Percentiles rank a stretch among this genome's conserved stretches.
These are phyloP conservation scores for Hortiboletus rubellus DNA, from an alignment of 1,284 basidiomycete genomes.

Conservation along the genomic window DNA sequence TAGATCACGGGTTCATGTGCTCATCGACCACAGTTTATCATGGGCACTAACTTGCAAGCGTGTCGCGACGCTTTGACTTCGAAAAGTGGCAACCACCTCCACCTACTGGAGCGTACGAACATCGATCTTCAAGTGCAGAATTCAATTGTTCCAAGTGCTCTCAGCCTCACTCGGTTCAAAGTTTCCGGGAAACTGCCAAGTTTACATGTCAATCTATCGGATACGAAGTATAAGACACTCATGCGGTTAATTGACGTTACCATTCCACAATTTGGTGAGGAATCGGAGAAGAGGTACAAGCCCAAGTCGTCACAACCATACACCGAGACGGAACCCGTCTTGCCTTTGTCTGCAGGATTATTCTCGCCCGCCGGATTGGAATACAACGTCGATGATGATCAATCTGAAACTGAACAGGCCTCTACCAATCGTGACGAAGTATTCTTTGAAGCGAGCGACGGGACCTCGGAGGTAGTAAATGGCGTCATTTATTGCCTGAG, in stretches of 20 bases:
- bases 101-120: slow-evolving; percentile 92
- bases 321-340: slow-evolving; percentile 35
- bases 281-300: slow-evolving; percentile 33
- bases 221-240: slow-evolving; percentile 92
- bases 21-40: slow-evolving; percentile 68
- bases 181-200: slow-evolving; percentile 88
- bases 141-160: slow-evolving; percentile 88
- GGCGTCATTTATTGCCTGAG: slow-evolving; percentile 4
- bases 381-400: slow-evolving; percentile 72
- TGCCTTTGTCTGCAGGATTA: slow-evolving; percentile 55
- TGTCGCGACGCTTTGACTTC: slow-evolving; percentile 78
- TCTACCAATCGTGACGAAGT: slow-evolving; percentile 49
- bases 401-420: slow-evolving; percentile 45
- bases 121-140: slow-evolving; percentile 91
- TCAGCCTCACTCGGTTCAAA: slow-evolving; percentile 89
- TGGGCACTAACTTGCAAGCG: slow-evolving; percentile 83
- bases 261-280: slow-evolving; percentile 81
- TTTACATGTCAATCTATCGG: slow-evolving; percentile 92
- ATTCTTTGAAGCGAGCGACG: slow-evolving; percentile 79
- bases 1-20: not conserved
- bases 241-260: slow-evolving; percentile 93
- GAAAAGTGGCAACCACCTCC: slow-evolving; percentile 62
- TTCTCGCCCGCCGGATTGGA: slow-evolving; percentile 54
- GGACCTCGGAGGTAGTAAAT: slow-evolving; percentile 54
- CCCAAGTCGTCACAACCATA: slow-evolving; percentile 28